These are phyloP conservation scores for Phaeotremella fagi DNA, from an alignment of 768 basidiomycete species.

Conservation along the genomic window DNA sequence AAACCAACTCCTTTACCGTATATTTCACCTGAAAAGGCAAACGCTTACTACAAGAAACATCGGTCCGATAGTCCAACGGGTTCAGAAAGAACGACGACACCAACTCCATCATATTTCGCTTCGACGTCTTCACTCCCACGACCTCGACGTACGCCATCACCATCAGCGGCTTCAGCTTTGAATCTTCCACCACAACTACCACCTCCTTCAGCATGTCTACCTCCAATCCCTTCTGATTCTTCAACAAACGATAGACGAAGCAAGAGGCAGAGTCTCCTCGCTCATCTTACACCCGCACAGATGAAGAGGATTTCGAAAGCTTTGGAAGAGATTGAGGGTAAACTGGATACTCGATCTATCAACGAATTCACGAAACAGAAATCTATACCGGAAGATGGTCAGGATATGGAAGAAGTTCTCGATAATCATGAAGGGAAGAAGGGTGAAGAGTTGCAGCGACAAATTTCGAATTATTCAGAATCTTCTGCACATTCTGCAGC, in stretches of 20 bases:
- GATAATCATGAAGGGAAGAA: conserved; percentile 2
- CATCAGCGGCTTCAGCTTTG: conserved; percentile 1
- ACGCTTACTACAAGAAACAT: conserved; percentile 4
- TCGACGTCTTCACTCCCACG: neutral
- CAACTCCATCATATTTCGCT: conserved; percentile 15
- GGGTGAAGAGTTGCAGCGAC: conserved; percentile 3
- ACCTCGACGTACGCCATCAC: conserved; percentile 1
- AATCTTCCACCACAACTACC: conserved; percentile 2
- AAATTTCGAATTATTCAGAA: conserved; percentile 17
- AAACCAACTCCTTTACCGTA: conserved; percentile 2
- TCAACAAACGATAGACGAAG: neutral
- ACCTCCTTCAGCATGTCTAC: neutral
- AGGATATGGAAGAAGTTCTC: conserved; percentile 31
- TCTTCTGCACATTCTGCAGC: conserved; percentile 16
- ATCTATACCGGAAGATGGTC: neutral
- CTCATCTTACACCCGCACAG: conserved; percentile 34
- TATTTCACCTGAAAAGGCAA: conserved; percentile 24
- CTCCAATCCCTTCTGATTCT: neutral
- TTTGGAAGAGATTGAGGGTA: conserved; percentile 28
- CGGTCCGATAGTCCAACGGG: conserved; percentile 5
- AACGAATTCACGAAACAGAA: neutral
- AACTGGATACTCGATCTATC: conserved; percentile 2
- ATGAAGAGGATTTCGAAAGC: conserved; percentile 38
- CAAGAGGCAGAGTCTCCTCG: conserved; percentile 26
- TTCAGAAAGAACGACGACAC: conserved; percentile 26